Evolutionary conservation across 1,284 basidiomycete genomes (phyloP), one percentile per base, ranked within the genome.

Genomic region (Ustanciosporium gigantosporum): DNA sequence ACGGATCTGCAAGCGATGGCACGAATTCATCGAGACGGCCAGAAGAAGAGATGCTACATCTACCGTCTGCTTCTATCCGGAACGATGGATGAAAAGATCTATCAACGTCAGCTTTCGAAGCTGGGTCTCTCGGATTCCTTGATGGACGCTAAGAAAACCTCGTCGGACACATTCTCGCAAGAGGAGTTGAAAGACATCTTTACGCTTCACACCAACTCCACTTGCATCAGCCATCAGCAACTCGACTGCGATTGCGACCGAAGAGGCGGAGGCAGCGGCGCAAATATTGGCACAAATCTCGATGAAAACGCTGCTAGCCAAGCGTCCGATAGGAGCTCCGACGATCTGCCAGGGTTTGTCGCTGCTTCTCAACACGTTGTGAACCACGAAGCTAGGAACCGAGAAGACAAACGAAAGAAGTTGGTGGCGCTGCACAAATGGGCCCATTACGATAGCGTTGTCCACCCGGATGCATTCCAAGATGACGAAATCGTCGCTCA

Each of bases 1-100:
- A 81, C 80, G 68, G 94, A 99, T 79, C 80, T 92, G 15, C 94
- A 99, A 78, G 89, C 94, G 1, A 98, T 98, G 94, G 94, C 92
- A 41, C 86, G 95, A 38, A 96, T 94, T 70, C 62, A 48, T 37
- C 39, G 46, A 34, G 94, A 98, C 79, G 95, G 95, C 0, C 95
- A 98, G 80, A 93, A 89, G 74, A 85, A 86, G 29, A 86, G 88
- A 13, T 81, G 80, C 62, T 93, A 86, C 79, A 95, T 98, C 46
- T 99, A 99, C 78, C 85, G 95, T 22, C 85, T 97, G 53, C 80
- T 97, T 39, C 46, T 75, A 1, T 62, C 72, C 1, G 77, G 77
- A n/a, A 74, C 76, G 3, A 73, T 78, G 64, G 76, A 78, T 42
- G 76, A 78, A 40, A 78, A 77, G 48, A 78, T 78, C 43, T 78